Percentiles rank a stretch among this genome's conserved stretches.
These are phyloP conservation scores for Yamadazyma siamensis DNA, from an alignment of 1,139 yeast genomes.

Conservation along the genomic window DNA sequence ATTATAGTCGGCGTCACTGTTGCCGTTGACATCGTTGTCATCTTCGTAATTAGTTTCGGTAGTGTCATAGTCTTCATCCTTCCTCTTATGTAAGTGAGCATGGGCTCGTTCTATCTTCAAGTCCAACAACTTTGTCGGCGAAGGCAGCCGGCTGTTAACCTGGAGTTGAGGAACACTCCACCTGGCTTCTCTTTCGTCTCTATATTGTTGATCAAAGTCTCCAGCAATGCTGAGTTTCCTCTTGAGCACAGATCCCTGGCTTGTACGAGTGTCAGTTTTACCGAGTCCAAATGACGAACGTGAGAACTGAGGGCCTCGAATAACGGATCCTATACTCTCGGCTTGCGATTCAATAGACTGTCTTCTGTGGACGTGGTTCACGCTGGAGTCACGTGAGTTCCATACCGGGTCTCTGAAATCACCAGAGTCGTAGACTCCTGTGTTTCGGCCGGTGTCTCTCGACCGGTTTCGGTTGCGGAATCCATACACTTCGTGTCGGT, in stretches of 20 bases:
- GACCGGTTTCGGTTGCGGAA: no score
- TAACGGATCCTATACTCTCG: background rate
- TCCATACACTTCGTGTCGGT: no score
- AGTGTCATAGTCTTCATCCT: no score
- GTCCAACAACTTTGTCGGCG: constrained; percentile 12
- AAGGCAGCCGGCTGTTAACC: constrained; percentile 8
- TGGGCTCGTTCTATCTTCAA: constrained; percentile 12
- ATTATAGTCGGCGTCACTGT: no score
- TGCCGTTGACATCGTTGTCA: no score
- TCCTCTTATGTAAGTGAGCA: no score
- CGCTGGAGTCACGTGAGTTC: background rate
- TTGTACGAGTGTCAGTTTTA: constrained; percentile 2
- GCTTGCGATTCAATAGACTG: background rate
- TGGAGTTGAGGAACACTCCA: constrained; percentile 1
- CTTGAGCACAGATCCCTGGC: constrained; percentile 7
- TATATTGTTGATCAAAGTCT: background rate
- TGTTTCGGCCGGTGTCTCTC: no score
- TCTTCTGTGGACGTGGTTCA: background rate
- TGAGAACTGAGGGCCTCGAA: no score
- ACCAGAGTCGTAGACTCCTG: no score
- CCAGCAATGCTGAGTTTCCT: constrained; percentile 4
- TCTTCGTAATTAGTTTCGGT: no score
- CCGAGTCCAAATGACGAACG: no score
- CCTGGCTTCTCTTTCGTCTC: background rate
- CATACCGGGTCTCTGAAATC: background rate